phyloP scores from a whole-genome alignment of 805 yeast species.

The Yarrowia divulgata region DNA sequence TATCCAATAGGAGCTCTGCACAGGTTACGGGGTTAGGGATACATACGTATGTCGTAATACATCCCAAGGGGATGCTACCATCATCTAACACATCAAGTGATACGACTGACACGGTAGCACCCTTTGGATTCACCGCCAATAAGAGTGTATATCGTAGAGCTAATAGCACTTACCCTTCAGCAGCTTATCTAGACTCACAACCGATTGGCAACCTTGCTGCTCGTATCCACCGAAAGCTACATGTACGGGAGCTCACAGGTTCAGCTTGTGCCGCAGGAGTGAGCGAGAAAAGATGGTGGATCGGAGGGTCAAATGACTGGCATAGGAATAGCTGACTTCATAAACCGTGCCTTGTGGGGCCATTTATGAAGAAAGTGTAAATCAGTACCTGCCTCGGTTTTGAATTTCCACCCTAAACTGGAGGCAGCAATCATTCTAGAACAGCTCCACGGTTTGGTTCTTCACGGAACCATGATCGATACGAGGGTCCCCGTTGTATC shows the following conservation, averaged over 20 bases:
- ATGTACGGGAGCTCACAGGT: too few relatives aligned
- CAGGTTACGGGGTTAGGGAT: too few relatives aligned
- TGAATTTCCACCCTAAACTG: not conserved
- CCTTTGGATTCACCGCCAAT: too few relatives aligned
- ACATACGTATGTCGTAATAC: too few relatives aligned
- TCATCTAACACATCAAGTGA: too few relatives aligned
- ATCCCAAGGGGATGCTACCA: too few relatives aligned
- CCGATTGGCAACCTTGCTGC: constrained; percentile 30
- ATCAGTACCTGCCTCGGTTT: not conserved
- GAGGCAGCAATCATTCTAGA: constrained; percentile 1
- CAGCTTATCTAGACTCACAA: not conserved
- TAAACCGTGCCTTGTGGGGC: not conserved
- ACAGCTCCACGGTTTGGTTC: not conserved
- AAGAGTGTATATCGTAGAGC: too few relatives aligned
- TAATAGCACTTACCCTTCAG: too few relatives aligned
- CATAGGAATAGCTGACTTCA: not conserved
- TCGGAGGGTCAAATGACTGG: constrained; percentile 11
- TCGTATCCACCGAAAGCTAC: constrained; percentile 3
- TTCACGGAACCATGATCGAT: not conserved
- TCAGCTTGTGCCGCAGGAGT: not conserved
- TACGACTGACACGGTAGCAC: too few relatives aligned
- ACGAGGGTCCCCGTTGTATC: too few relatives aligned
- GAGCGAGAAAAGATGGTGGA: not conserved
- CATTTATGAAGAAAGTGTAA: not conserved
- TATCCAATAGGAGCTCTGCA: too few relatives aligned